Evolutionary conservation across 2,329 filamentous ascomycete genomes (phyloP).

Genomic region (Dothistroma pini): DNA sequence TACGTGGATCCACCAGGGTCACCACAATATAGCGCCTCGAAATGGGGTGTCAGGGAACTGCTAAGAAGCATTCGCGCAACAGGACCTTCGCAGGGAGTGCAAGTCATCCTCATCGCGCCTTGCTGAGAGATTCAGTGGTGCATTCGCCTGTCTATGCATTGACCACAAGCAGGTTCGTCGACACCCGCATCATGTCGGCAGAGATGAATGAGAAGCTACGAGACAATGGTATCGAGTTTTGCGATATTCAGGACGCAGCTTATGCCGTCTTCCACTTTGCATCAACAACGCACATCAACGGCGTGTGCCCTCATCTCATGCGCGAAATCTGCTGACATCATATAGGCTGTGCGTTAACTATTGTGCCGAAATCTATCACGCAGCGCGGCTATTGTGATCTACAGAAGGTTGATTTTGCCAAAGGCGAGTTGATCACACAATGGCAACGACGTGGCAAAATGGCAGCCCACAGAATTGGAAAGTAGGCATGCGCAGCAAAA

Average conservation of each 20-base stretch:
- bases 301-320: conserved; percentile 7
- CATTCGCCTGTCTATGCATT: background rate
- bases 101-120: conserved; percentile 38
- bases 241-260: conserved; percentile 25
- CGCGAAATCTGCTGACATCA: background rate
- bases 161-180: conserved; percentile 22
- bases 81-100: conserved; percentile 42
- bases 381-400: conserved; percentile 24
- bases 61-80: conserved; percentile 39
- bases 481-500: background rate
- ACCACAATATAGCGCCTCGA: conserved; percentile 34
- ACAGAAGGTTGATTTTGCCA: conserved; percentile 15
- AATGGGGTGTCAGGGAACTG: conserved; percentile 45
- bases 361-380: conserved; percentile 19
- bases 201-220: conserved; percentile 17
- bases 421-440: background rate
- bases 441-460: background rate
- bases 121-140: conserved; percentile 11
- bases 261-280: conserved; percentile 25
- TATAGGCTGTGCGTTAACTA: conserved; percentile 23
- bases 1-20: conserved; percentile 48
- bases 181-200: conserved; percentile 25
- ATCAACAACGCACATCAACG: conserved; percentile 22
- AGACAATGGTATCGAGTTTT: conserved; percentile 19
- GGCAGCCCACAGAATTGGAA: background rate